Percentiles rank a stretch among this genome's conserved stretches.
These are phyloP conservation scores for Pyrenochaeta sp. DNA, from an alignment of 2,329 filamentous ascomycete genomes.

Conservation along the genomic window DNA sequence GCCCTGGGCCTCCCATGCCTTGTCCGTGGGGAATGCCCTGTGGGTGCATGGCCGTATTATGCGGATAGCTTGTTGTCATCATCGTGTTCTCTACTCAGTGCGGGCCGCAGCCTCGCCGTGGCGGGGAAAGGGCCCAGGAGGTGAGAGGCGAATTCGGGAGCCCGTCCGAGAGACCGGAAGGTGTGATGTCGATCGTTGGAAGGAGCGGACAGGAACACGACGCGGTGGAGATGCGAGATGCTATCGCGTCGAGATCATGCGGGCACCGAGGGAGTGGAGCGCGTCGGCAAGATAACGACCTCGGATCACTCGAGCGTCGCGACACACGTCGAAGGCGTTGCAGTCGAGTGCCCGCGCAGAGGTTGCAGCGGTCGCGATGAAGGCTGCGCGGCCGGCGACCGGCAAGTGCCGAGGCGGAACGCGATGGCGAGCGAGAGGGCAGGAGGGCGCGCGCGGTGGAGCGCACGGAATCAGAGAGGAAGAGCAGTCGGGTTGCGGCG, in stretches of 20 bases:
- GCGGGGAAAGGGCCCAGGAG: slow-evolving; percentile 6
- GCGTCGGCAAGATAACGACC: slow-evolving; percentile 12
- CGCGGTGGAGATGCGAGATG: slow-evolving; percentile 5
- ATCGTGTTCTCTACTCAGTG: slow-evolving; percentile 56
- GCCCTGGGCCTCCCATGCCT: slow-evolving; percentile 71
- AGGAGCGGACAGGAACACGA: slow-evolving; percentile 9
- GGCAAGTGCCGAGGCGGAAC: slow-evolving; percentile 36
- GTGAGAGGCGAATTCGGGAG: slow-evolving; percentile 4
- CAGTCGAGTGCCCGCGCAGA: slow-evolving; percentile 22
- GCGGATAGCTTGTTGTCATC: slow-evolving; percentile 74
- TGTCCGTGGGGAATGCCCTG: slow-evolving; percentile 72
- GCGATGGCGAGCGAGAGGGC: slow-evolving; percentile 21
- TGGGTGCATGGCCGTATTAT: slow-evolving; percentile 75
- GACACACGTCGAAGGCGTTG: slow-evolving; percentile 7
- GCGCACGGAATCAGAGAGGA: slow-evolving; percentile 33
- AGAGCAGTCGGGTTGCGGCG: slow-evolving; percentile 15
- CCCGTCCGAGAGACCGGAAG: slow-evolving; percentile 4
- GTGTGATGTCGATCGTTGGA: slow-evolving; percentile 6
- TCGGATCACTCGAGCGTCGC: neutral
- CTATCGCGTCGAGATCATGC: slow-evolving; percentile 20
- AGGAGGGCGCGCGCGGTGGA: slow-evolving; percentile 22
- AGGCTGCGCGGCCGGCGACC: slow-evolving; percentile 22
- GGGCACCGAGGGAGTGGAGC: slow-evolving; percentile 13
- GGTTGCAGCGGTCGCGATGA: slow-evolving; percentile 29
- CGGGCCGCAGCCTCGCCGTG: slow-evolving; percentile 21